phyloP scores from a whole-genome alignment of 345 rosid species.

The Brassica juncea region DNA sequence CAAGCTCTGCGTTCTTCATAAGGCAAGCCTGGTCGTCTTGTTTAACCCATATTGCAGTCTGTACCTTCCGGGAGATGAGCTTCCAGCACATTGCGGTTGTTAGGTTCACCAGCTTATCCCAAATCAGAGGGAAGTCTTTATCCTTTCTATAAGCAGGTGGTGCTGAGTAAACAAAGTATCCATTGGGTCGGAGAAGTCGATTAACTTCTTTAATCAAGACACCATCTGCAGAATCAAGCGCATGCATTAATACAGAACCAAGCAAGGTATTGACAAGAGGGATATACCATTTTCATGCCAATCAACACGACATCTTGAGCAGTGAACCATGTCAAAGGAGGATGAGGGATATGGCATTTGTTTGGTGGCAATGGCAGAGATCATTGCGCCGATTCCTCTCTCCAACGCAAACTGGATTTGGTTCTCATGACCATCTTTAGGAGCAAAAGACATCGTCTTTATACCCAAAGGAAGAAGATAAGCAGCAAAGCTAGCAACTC shows the following conservation, averaged over 20 bases:
- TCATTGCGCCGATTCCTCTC: slow-evolving; percentile 92
- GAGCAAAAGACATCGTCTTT: slow-evolving; percentile 94
- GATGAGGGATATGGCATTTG: slow-evolving; percentile 88
- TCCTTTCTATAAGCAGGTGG: slow-evolving; percentile 93
- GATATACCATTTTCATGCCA: slow-evolving; percentile 89
- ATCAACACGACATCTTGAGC: slow-evolving; percentile 97
- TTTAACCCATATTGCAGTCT: slow-evolving; percentile 94
- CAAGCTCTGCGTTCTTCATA: slow-evolving; percentile 58
- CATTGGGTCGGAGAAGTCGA: slow-evolving; percentile 77
- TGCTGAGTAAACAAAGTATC: slow-evolving; percentile 91
- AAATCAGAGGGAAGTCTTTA: slow-evolving; percentile 81
- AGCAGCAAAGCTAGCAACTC: slow-evolving; percentile 97
- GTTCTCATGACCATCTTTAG: slow-evolving; percentile 97
- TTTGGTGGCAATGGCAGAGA: slow-evolving; percentile 83
- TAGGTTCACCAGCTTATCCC: slow-evolving; percentile 79
- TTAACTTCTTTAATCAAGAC: slow-evolving; percentile 83
- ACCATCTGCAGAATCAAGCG: slow-evolving; percentile 59
- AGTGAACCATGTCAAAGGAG: slow-evolving; percentile 97
- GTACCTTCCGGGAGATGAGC: slow-evolving; percentile 77
- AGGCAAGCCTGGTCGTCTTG: slow-evolving; percentile 67
- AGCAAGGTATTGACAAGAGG: slow-evolving; percentile 11
- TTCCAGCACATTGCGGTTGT: slow-evolving; percentile 98
- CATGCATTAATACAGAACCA: slow-evolving; percentile 4
- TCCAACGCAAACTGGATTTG: slow-evolving; percentile 98
- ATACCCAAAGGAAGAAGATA: slow-evolving; percentile 83